Evolutionary conservation across 139 green algal species (phyloP), one percentile per base, ranked within the genome.

Genomic region (Auxenochlorella pyrenoidosa): DNA sequence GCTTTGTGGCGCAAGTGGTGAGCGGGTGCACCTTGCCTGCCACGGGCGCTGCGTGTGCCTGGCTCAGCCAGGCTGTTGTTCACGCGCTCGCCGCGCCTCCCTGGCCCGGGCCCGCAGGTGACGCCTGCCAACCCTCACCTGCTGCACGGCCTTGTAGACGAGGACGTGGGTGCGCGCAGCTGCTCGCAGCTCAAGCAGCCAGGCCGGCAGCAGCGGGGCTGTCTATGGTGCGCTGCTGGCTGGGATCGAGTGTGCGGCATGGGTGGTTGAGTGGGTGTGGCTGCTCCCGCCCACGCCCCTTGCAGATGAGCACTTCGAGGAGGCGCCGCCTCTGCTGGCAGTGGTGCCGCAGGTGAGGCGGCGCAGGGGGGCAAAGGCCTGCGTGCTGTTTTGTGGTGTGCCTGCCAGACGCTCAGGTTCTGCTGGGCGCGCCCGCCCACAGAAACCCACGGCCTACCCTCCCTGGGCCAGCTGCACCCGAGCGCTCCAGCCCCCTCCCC

Each of bases 101-200:
- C 73, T 36, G 16, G 38, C 95, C 90, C 71, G 79, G 96, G 63
- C 88, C 87, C 82, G 41, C 79, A 96, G 51, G 92, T 97, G 36
- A 93, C 88, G 28, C 92, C 95, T 1, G 92, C 93, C 18, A 75
- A 63, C 75, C 95, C 92, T 3, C 85, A 94, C 80, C 94, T 95
- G 87, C 40, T 96, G 75, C 76, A 94, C 78, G 93, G 92, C 24
- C 83, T 91, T 65, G 80, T 92, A 18, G 89, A 93, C 65, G 86
- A 92, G 38, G 91, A 88, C 26, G 32, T 36, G 13, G 66, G 66
- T 28, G 32, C 32, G 66, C 41, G 28, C 32, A 34, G 63, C 30
- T 54, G 47, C 47, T 54, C 10, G 54, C 54, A 71, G 28, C 13
- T 16, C 28, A 16, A 36, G 66, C 32, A 73, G 47, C 10, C 47